Percentiles rank a stretch among this genome's conserved stretches.
Evolutionary conservation across 106 monocot genomes (phyloP).

Genomic region (Cymbidium sinense): DNA sequence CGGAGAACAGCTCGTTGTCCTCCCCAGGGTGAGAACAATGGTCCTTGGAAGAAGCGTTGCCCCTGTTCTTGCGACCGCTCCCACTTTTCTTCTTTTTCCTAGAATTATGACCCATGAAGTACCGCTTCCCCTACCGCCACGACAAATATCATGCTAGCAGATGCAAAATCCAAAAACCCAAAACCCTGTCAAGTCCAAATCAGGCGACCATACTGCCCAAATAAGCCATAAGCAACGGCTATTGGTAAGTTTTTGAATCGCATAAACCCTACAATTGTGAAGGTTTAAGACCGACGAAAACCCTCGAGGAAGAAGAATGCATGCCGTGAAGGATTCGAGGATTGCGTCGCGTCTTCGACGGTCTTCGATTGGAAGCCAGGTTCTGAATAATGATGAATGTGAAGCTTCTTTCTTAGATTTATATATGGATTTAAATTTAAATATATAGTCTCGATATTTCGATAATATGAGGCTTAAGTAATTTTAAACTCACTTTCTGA

Average conservation of each 20-base stretch:
- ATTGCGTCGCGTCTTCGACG: too few relatives aligned
- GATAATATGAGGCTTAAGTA: too few relatives aligned
- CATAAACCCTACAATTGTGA: not conserved
- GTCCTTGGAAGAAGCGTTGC: conserved; percentile 50
- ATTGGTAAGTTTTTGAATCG: not conserved
- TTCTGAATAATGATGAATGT: too few relatives aligned
- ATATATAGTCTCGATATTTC: too few relatives aligned
- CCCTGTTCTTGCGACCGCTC: conserved; percentile 37
- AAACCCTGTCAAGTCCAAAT: not conserved
- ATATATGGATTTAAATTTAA: too few relatives aligned
- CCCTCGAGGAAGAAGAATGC: too few relatives aligned
- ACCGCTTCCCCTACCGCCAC: not conserved
- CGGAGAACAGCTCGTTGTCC: conserved; percentile 48
- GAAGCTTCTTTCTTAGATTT: too few relatives aligned
- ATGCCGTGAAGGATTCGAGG: too few relatives aligned
- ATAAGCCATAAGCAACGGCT: not conserved
- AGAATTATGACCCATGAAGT: conserved; percentile 50
- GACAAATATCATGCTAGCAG: not conserved
- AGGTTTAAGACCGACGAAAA: too few relatives aligned
- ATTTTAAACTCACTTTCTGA: too few relatives aligned
- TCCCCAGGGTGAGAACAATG: conserved; percentile 29
- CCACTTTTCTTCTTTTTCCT: conserved; percentile 78
- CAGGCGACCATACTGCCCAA: not conserved
- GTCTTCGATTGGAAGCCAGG: too few relatives aligned
- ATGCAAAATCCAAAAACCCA: not conserved